These are phyloP conservation scores for Phanerodontia chrysosporium DNA, from an alignment of 768 basidiomycete species.

Conservation along the genomic window DNA sequence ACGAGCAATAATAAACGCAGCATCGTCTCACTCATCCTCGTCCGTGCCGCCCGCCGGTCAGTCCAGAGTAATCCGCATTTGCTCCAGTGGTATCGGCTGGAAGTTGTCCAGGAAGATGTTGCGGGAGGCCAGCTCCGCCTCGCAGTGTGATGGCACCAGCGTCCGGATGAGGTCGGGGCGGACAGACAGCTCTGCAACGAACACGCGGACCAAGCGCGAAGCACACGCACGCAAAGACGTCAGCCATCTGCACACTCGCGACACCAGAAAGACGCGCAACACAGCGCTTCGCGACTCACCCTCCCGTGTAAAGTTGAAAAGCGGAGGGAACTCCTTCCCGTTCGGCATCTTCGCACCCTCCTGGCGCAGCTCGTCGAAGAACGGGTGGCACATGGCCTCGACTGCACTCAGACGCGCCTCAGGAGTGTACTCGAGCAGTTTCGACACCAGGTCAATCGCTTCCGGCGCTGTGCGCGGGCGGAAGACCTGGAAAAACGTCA, in stretches of 20 bases:
- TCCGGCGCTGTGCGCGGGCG: conserved; percentile 94
- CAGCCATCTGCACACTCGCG: background rate
- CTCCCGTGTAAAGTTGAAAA: conserved; percentile 96
- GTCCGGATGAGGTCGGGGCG: conserved; percentile 90
- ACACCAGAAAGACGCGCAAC: conserved; percentile 2
- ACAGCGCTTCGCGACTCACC: conserved; percentile 51
- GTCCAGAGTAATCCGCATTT: conserved; percentile 91
- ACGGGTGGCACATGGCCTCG: conserved; percentile 89
- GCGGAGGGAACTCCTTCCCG: conserved; percentile 89
- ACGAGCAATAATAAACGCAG: conserved; percentile 9
- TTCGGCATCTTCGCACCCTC: conserved; percentile 95
- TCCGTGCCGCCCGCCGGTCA: conserved; percentile 33
- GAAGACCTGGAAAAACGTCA: conserved; percentile 69
- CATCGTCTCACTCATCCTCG: conserved; percentile 19
- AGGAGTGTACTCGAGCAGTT: conserved; percentile 97
- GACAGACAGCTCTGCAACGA: conserved; percentile 78
- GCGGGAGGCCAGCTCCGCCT: conserved; percentile 82
- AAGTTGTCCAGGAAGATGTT: conserved; percentile 87
- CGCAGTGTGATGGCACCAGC: conserved; percentile 87
- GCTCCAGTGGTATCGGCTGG: conserved; percentile 95
- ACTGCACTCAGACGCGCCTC: conserved; percentile 85
- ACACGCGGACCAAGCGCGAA: background rate
- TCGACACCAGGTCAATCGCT: conserved; percentile 93
- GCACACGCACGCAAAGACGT: conserved; percentile 14
- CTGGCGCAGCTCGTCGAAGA: conserved; percentile 93